A percentile compares a stretch with the other conserved stretches of the same genome.
Evolutionary conservation across 352 stramenopile genomes (phyloP).

Genomic region (Globisporangium viniferum): DNA sequence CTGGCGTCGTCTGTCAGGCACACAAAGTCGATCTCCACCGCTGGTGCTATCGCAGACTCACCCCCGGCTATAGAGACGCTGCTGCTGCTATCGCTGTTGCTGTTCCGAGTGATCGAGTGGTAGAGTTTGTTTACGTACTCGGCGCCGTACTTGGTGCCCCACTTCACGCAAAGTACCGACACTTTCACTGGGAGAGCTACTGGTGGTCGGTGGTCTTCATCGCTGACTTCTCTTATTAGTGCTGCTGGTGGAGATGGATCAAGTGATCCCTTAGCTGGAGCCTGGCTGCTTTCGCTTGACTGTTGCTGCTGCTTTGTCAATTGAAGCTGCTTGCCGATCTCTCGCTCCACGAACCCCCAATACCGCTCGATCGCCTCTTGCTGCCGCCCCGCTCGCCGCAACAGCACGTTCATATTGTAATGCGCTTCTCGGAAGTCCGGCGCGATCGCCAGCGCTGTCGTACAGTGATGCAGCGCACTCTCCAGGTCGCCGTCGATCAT

Average conservation of each 20-base stretch:
- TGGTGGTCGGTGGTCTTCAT: conserved; percentile 87
- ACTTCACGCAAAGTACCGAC: conserved; percentile 81
- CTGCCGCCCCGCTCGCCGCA: conserved; percentile 46
- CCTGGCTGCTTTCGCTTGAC: conserved; percentile 30
- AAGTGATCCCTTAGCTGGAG: not conserved
- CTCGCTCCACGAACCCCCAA: conserved; percentile 75
- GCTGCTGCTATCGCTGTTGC: not conserved
- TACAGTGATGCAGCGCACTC: conserved; percentile 36
- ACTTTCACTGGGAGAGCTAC: conserved; percentile 12
- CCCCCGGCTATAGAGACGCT: not conserved
- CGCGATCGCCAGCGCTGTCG: conserved; percentile 27
- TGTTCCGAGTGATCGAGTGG: conserved; percentile 34
- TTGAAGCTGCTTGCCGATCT: conserved; percentile 50
- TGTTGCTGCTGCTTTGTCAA: conserved; percentile 44
- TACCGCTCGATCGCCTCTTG: conserved; percentile 40
- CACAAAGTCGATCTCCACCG: conserved; percentile 37
- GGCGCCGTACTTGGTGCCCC: conserved; percentile 74
- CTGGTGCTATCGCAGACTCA: not conserved
- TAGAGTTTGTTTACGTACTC: conserved; percentile 85
- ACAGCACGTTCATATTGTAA: conserved; percentile 62
- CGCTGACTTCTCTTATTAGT: conserved; percentile 95
- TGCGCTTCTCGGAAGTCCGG: conserved; percentile 37
- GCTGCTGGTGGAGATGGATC: not conserved
- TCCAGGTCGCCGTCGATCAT: conserved; percentile 30
- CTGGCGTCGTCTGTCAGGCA: conserved; percentile 66